phyloP scores from a whole-genome alignment of 75 land plant species.

The Sequoiadendron giganteum region DNA sequence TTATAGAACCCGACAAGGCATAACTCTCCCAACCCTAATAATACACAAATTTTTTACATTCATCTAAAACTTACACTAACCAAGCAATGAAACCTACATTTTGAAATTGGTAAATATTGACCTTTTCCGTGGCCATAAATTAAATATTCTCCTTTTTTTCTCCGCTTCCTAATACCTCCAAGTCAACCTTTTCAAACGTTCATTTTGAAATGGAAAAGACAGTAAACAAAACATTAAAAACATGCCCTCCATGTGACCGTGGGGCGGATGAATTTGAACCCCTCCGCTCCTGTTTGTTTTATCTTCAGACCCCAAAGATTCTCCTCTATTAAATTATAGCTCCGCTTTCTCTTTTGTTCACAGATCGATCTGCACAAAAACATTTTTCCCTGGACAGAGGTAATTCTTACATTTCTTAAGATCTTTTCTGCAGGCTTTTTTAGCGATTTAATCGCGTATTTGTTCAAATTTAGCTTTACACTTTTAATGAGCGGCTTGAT shows the following conservation, averaged over 20 bases:
- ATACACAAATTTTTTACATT: too few relatives aligned
- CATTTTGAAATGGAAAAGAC: not conserved
- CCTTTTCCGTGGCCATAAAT: too few relatives aligned
- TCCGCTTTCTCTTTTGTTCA: not conserved
- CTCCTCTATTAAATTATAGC: not conserved
- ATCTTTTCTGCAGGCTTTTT: not conserved
- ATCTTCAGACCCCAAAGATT: not conserved
- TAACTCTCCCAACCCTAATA: too few relatives aligned
- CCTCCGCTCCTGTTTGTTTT: not conserved
- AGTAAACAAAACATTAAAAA: not conserved
- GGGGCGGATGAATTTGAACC: not conserved
- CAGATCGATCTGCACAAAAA: not conserved
- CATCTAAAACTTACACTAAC: too few relatives aligned
- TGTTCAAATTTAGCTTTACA: not conserved
- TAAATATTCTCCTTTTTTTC: too few relatives aligned
- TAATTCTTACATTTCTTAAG: not conserved
- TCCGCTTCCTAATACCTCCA: not conserved
- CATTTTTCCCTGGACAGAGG: not conserved
- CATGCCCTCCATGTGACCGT: not conserved
- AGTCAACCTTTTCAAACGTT: not conserved
- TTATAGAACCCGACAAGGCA: too few relatives aligned
- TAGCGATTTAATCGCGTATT: not conserved
- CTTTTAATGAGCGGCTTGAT: not conserved
- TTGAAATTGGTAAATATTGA: too few relatives aligned
- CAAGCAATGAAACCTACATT: too few relatives aligned